Evolutionary conservation across 805 yeast species (phyloP).

Genomic region (Alloascoidea africana): DNA sequence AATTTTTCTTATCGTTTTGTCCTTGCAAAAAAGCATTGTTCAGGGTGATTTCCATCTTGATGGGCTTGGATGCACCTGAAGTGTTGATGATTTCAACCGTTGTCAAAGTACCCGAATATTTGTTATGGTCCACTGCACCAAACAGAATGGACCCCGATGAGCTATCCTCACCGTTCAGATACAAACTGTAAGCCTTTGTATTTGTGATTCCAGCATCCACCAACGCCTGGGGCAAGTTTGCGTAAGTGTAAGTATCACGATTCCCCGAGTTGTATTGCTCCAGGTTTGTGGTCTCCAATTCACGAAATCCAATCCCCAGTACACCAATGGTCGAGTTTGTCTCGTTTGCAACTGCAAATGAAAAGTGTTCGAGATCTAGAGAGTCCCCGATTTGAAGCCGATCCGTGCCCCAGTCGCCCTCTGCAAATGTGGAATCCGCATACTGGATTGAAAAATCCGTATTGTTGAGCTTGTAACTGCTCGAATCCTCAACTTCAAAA

Average conservation of each 20-base stretch:
- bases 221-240: slow-evolving; percentile 2
- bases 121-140: slow-evolving; percentile 29
- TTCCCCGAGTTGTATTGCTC: not conserved
- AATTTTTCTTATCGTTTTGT: not conserved
- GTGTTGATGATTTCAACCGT: slow-evolving; percentile 10
- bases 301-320: slow-evolving; percentile 57
- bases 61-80: not conserved
- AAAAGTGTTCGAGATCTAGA: slow-evolving; percentile 27
- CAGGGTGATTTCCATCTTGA: not conserved
- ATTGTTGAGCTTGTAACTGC: slow-evolving; percentile 17
- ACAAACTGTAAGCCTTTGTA: slow-evolving; percentile 1
- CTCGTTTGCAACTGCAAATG: slow-evolving; percentile 52
- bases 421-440: slow-evolving; percentile 23
- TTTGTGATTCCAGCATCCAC: slow-evolving; percentile 2
- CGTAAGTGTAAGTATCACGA: slow-evolving; percentile 2
- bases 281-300: slow-evolving; percentile 43
- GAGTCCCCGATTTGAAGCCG: slow-evolving; percentile 29
- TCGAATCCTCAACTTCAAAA: slow-evolving; percentile 16
- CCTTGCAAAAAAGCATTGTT: not conserved
- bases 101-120: slow-evolving; percentile 21
- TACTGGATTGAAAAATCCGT: slow-evolving; percentile 29
- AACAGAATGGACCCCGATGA: slow-evolving; percentile 22
- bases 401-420: slow-evolving; percentile 41
- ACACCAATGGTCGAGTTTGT: slow-evolving; percentile 51
- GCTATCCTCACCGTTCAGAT: slow-evolving; percentile 3